Evolutionary conservation across 768 basidiomycete species (phyloP).

Genomic region (Boletus insuetus): DNA sequence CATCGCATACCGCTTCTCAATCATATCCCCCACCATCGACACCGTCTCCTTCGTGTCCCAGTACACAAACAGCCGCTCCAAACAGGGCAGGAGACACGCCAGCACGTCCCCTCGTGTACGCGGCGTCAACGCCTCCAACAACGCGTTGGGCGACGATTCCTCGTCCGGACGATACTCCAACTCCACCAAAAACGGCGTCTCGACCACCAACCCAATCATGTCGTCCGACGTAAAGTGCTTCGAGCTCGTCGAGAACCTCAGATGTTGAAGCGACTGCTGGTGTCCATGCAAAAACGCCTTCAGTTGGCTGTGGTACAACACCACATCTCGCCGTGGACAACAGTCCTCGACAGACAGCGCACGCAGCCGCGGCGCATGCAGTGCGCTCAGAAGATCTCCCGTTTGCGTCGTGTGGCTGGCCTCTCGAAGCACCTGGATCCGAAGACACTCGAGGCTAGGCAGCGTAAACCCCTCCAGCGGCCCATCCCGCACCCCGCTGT

Average conservation of each 20-base stretch:
- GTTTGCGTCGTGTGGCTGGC: conserved; percentile 18
- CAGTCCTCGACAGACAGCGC: conserved; percentile 18
- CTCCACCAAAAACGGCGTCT: conserved; percentile 19
- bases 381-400: conserved; percentile 13
- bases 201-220: conserved; percentile 13
- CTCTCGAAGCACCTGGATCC: conserved; percentile 14
- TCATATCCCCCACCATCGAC: conserved; percentile 24
- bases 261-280: conserved; percentile 5
- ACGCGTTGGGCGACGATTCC: conserved; percentile 13
- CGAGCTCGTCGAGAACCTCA: conserved; percentile 20
- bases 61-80: conserved; percentile 20
- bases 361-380: conserved; percentile 17
- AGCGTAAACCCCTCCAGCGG: conserved; percentile 14
- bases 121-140: conserved; percentile 25
- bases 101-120: conserved; percentile 1
- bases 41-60: conserved; percentile 29
- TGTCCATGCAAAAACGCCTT: conserved; percentile 16
- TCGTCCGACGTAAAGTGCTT: conserved; percentile 16
- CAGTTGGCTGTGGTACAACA: conserved; percentile 14
- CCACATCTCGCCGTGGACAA: conserved; percentile 10
- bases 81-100: conserved; percentile 16
- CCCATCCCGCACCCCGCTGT: not conserved
- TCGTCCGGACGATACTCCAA: conserved; percentile 25
- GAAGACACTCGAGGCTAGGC: conserved; percentile 16
- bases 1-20: conserved; percentile 21